Evolutionary conservation across 306 rosid genomes (phyloP).

Genomic region (Benincasa hispida): DNA sequence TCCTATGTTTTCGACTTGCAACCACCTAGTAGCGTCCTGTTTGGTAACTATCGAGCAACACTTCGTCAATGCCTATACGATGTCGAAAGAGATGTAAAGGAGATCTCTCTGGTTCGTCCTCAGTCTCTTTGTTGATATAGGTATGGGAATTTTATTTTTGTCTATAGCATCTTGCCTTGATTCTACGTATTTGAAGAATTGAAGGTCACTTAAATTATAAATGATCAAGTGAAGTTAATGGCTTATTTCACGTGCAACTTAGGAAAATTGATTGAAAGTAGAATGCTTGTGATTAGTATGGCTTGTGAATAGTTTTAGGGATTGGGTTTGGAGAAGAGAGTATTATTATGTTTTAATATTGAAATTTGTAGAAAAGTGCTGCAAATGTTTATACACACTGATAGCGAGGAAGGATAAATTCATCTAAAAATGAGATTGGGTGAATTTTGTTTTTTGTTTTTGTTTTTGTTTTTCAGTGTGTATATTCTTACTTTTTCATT

Average conservation of each 20-base stretch:
- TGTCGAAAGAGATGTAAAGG: slow-evolving; percentile 5
- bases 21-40: slow-evolving; percentile 27
- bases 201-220: neutral
- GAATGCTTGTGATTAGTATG: neutral
- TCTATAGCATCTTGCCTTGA: neutral
- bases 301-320: neutral
- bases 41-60: slow-evolving; percentile 26
- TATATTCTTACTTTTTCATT: neutral
- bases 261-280: neutral
- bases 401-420: neutral
- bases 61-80: slow-evolving; percentile 16
- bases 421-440: neutral
- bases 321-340: neutral
- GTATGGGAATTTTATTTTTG: neutral
- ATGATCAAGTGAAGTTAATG: neutral
- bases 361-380: neutral
- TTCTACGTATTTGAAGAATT: neutral
- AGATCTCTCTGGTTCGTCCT: neutral
- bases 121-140: neutral
- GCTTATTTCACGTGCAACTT: neutral
- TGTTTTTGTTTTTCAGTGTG: neutral
- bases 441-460: neutral
- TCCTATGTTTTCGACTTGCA: slow-evolving; percentile 52
- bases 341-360: neutral
- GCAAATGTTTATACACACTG: neutral